Evolutionary conservation across 2,329 filamentous ascomycete species (phyloP), one percentile per base, ranked within the genome.

Genomic region (Colletotrichum truncatum): DNA sequence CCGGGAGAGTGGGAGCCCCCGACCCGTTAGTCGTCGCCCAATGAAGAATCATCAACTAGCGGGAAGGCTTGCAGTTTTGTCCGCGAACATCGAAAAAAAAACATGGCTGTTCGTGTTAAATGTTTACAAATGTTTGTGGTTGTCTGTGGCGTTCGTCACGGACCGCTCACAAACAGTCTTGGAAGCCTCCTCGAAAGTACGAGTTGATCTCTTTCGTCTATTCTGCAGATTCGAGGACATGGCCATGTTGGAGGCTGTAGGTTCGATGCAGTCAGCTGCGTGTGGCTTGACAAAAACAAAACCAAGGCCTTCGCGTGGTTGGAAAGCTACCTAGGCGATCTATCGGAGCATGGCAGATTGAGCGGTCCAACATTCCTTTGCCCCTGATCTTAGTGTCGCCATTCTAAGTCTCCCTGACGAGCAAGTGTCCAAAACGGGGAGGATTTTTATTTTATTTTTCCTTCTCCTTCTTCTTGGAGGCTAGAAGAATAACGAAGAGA

Each of bases 81-180:
- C 62, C 57, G 62, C 51, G 41, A 62, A 43, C 49, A 57, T 55
- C 34, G 26, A 30, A 21, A 23, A 23, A 10, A 14, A n/a, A n/a
- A n/a, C n/a, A 6, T 7, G 6, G 23, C 26, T 21, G 14, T 11
- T 30, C 23, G 30, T 39, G 34, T 62, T 16, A 21, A n/a, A 43
- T 43, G 48, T 55, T 55, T 26, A 28, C 16, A 30, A n/a, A n/a
- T 26, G 34, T 55, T 9, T 6, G 36, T 55, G 51, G 8, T 32
- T 38, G 32, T 28, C 30, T 48, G 57, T 62, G 63, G 63, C 63
- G 57, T 48, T 36, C 48, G 56, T 45, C 45, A 38, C 46, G 38
- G 46, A 46, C 61, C 46, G 56, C 48, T 65, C 34, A 46, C 18
- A 32, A 36, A 52, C 39, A 54, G 46, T 39, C 41, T 36, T 30